phyloP scores from a whole-genome alignment of 169 alveolate species.

The Perkinsus chesapeaki region DNA sequence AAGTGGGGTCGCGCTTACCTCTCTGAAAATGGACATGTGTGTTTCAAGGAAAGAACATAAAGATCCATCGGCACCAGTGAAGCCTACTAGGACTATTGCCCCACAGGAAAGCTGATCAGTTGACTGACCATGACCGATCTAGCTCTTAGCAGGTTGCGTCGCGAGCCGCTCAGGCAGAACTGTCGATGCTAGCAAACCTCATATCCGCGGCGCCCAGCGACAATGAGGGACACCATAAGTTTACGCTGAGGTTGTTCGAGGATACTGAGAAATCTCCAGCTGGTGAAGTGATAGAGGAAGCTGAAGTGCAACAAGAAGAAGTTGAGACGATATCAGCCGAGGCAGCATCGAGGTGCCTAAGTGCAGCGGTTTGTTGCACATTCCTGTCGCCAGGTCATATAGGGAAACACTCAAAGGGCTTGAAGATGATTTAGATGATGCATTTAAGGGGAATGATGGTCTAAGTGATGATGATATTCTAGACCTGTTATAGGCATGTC shows the following conservation, averaged over 20 bases:
- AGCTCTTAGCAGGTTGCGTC: background rate
- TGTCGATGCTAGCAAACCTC: background rate
- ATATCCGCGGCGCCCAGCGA: background rate
- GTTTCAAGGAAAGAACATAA: too few species aligned
- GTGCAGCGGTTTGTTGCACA: background rate
- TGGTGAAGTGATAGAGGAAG: background rate
- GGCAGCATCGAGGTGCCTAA: background rate
- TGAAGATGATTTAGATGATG: background rate
- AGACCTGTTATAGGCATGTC: background rate
- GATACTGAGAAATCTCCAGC: background rate
- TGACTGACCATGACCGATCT: too few species aligned
- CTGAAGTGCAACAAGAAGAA: background rate
- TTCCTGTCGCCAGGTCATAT: background rate
- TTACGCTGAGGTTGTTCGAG: background rate
- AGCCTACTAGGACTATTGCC: background rate
- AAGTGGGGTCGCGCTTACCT: too few species aligned
- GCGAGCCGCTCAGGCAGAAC: background rate
- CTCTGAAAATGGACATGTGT: too few species aligned
- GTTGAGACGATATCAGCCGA: background rate
- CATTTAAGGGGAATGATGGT: background rate
- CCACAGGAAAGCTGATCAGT: background rate
- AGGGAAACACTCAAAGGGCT: background rate
- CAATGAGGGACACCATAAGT: background rate
- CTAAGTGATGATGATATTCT: background rate
- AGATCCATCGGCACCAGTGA: too few species aligned